Percentiles rank a stretch among this genome's conserved stretches.
phyloP scores from a whole-genome alignment of 257 asterid species.

The Lycium barbarum region DNA sequence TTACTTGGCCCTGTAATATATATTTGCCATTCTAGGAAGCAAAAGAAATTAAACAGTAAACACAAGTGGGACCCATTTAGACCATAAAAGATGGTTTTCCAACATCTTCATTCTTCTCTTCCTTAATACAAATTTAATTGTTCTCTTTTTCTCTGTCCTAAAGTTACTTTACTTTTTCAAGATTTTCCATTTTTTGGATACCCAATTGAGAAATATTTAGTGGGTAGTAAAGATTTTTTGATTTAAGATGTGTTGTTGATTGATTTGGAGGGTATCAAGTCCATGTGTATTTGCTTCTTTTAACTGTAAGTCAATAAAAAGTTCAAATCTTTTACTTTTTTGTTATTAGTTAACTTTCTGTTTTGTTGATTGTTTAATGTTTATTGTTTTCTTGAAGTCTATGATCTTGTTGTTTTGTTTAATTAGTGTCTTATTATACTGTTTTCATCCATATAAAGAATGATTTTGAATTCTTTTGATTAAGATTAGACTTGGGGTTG shows the following conservation, averaged over 20 bases:
- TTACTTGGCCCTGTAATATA: no score
- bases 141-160: not conserved
- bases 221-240: not conserved
- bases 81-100: not conserved
- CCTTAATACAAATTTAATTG: constrained; percentile 10
- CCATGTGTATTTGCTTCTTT: constrained; percentile 13
- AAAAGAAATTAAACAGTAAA: not conserved
- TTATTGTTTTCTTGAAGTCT: not conserved
- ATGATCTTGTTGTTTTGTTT: not conserved
- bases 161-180: not conserved
- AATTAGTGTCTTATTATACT: not conserved
- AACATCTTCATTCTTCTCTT: constrained; percentile 18
- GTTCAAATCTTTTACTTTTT: not conserved
- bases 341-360: not conserved
- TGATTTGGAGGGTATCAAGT: not conserved
- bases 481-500: not conserved
- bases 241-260: not conserved
- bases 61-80: not conserved
- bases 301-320: constrained; percentile 12
- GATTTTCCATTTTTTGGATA: constrained; percentile 25
- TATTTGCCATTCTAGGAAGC: not conserved
- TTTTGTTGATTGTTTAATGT: constrained; percentile 20
- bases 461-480: not conserved
- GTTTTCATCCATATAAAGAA: not conserved
- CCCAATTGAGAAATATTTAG: constrained; percentile 19